These are phyloP conservation scores for Aquanectria penicillioides DNA, from an alignment of 2,329 filamentous ascomycete species.

Conservation along the genomic window DNA sequence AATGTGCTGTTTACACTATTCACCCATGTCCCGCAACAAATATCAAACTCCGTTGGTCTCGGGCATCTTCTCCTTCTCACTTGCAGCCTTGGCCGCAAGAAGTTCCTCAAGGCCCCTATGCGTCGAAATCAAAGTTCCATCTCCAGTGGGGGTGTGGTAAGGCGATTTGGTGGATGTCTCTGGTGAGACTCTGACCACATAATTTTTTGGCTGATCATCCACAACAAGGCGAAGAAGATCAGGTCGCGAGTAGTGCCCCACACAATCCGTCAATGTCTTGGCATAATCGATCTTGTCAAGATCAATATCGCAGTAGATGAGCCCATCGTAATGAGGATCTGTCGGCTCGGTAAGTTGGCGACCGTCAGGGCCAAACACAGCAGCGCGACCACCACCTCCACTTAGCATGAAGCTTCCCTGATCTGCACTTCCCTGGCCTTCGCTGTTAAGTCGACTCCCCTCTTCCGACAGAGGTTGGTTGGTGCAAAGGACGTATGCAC, in stretches of 20 bases:
- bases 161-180: background rate
- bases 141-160: background rate
- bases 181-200: background rate
- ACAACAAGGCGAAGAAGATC: background rate
- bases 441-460: background rate
- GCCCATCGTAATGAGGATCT: background rate
- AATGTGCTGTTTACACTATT: too few relatives aligned
- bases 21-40: too few relatives aligned
- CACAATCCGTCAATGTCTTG: background rate
- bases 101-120: background rate
- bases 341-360: background rate
- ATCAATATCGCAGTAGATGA: conserved; percentile 4
- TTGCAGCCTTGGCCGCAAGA: background rate
- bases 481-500: conserved; percentile 19
- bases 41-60: too few relatives aligned
- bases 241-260: background rate
- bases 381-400: background rate
- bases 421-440: background rate
- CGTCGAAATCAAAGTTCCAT: background rate
- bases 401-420: background rate
- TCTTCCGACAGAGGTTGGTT: conserved; percentile 7
- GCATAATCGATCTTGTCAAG: background rate
- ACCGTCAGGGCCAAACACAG: background rate
- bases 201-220: background rate
- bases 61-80: background rate